These are phyloP conservation scores for Cordyceps cicadae DNA, from an alignment of 2,329 filamentous ascomycete species.

Conservation along the genomic window DNA sequence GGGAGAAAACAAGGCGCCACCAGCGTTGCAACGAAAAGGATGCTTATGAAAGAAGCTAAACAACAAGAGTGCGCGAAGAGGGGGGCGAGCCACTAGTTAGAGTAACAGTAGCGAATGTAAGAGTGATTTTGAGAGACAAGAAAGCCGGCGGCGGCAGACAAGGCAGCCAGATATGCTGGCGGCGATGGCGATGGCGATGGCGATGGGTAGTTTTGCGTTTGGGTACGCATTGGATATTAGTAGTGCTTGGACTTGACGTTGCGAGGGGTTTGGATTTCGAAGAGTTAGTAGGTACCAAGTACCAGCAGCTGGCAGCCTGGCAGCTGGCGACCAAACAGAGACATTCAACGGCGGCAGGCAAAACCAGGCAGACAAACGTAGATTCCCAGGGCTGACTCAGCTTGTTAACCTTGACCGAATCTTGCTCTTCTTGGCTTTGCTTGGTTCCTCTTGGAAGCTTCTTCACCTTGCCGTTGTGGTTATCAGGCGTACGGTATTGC, in stretches of 20 bases:
- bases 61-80: not conserved
- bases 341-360: not conserved
- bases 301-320: not conserved
- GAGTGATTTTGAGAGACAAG: not conserved
- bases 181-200: not conserved
- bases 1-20: not conserved
- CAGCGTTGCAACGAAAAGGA: slow-evolving; percentile 9
- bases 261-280: not conserved
- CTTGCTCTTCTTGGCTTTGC: not conserved
- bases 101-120: not conserved
- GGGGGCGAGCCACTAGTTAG: not conserved
- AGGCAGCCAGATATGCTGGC: not conserved
- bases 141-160: not conserved
- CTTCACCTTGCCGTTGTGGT: not conserved
- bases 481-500: slow-evolving; percentile 5
- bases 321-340: not conserved
- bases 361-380: not conserved
- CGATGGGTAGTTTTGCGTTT: not conserved
- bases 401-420: not conserved
- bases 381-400: slow-evolving; percentile 3
- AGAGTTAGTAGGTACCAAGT: too few species aligned
- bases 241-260: not conserved
- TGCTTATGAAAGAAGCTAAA: slow-evolving; percentile 12
- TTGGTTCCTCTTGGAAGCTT: not conserved
- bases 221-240: not conserved